Base-by-base conservation (phyloP, 202 grass and related monocot genomes). In the Sporobolus alterniflorus region DNA sequence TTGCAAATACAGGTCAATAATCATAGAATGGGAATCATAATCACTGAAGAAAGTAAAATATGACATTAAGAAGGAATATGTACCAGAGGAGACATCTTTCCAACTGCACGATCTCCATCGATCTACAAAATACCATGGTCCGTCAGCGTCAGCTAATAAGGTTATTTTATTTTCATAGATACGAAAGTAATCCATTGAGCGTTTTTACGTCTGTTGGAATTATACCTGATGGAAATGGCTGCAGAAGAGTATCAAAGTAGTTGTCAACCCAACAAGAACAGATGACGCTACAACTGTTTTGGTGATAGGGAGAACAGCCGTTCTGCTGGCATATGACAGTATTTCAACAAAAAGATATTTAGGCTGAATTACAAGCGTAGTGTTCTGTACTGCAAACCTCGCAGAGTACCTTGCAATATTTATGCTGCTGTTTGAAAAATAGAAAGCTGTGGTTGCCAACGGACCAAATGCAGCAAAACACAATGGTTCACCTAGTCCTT, bases 81-180 rank as follows among this genome's bases (percentile, higher is more conserved):
- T 98, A 98, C 95, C 90, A 98, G 75, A 20, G 95, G 95, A 67
- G 95, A 98, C 82, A 98, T 93, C 87, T 98, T 98, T 73, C 90
- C 92, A 64, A 93, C 95, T 44, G 90, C 87, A 48, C 67, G 76
- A 43, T 98, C 95, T 87, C 89, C 95, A 18, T 95, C 92, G 54
- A 95, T 95, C 95, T 98, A 85, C 11, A 89, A 20, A 82, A 52
- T 13, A 52, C 51, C 11, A 88, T 40, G 59, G 12, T 22, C 18
- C 22, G 51, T 85, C n/a, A 71, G 13, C 22, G 51, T 85, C n/a
- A 71, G 13, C 31, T 78, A 14, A 50, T 64, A 43, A 74, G 15
- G 7, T 6, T 51, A 75, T 56, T 48, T 59, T 80, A 67, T 50
- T 34, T 66, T 56, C 52, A 33, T 10, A 46, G 3, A 74, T 56